Conservation (phyloP, 1,284 basidiomycete species). For the Cutaneotrichosporon cutaneum region DNA sequence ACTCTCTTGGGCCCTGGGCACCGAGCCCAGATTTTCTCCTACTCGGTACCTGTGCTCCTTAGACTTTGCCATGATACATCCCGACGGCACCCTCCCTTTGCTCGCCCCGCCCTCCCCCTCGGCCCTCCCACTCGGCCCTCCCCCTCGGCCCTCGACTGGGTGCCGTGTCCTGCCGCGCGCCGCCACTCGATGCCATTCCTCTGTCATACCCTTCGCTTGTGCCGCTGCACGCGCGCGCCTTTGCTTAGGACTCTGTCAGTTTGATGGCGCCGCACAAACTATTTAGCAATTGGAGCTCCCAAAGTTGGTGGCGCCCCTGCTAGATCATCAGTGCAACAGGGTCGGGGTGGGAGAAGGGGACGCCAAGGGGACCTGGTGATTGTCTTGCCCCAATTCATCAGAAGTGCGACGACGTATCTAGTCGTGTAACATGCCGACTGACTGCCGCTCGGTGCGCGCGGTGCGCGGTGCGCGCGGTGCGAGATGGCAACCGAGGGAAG, state of each 20-base stretch:
- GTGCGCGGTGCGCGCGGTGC: no score
- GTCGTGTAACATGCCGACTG: not conserved
- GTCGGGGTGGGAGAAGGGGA: not conserved
- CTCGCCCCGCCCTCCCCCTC: not conserved
- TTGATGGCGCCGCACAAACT: no score
- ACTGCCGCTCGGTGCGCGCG: no score
- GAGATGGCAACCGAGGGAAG: no score
- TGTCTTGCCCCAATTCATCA: not conserved
- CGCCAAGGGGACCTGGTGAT: not conserved
- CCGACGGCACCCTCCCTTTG: not conserved
- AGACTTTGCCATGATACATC: constrained; percentile 1
- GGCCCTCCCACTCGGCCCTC: no score
- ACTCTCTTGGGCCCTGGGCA: not conserved
- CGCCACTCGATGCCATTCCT: not conserved
- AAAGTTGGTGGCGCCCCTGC: not conserved
- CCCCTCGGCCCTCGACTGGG: not conserved
- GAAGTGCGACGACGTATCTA: not conserved
- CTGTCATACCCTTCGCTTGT: not conserved
- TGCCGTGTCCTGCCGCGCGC: no score
- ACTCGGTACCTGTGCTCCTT: not conserved
- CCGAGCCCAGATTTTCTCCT: not conserved
- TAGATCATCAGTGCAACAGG: not conserved
- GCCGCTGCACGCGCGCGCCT: no score
- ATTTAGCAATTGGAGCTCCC: not conserved
- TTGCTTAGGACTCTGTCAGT: no score